Conservation (phyloP, 2,329 filamentous ascomycete genomes). For the Metarhizium brunneum region DNA sequence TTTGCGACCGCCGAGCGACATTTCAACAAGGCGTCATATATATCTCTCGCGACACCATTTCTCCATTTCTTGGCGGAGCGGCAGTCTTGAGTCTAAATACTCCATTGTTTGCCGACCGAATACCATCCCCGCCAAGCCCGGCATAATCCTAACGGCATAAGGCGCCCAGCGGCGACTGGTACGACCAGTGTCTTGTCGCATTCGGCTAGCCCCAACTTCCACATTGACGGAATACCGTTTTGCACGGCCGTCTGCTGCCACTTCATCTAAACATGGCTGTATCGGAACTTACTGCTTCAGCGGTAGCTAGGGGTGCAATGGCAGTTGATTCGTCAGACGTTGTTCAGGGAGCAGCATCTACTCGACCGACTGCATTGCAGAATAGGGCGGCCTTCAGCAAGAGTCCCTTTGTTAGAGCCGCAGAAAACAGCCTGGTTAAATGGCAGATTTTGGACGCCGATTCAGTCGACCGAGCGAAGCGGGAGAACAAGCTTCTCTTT, state of each 20-base stretch:
- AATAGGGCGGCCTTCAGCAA: slow-evolving; percentile 28
- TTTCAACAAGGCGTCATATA: neutral
- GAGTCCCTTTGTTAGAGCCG: slow-evolving; percentile 56
- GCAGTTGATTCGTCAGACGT: slow-evolving; percentile 8
- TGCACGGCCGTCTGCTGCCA: neutral
- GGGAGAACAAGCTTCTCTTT: slow-evolving; percentile 81
- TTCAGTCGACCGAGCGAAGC: slow-evolving; percentile 65
- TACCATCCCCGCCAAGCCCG: too few relatives aligned
- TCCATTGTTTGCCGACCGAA: neutral
- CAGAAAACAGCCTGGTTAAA: slow-evolving; percentile 72
- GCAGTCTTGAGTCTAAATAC: neutral
- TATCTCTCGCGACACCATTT: neutral
- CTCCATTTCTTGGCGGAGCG: neutral
- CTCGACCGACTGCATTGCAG: slow-evolving; percentile 16
- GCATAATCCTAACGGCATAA: neutral
- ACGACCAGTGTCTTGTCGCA: neutral
- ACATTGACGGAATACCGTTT: neutral
- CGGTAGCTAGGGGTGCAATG: slow-evolving; percentile 21
- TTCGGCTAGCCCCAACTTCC: neutral
- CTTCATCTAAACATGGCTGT: slow-evolving; percentile 22
- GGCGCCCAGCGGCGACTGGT: too few relatives aligned
- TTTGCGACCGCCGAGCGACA: neutral
- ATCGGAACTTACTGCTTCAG: slow-evolving; percentile 28
- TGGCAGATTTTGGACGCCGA: slow-evolving; percentile 87
- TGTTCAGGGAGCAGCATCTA: slow-evolving; percentile 5